Conservation (phyloP, 441 rosid genomes). For the Theobroma grandiflorum region DNA sequence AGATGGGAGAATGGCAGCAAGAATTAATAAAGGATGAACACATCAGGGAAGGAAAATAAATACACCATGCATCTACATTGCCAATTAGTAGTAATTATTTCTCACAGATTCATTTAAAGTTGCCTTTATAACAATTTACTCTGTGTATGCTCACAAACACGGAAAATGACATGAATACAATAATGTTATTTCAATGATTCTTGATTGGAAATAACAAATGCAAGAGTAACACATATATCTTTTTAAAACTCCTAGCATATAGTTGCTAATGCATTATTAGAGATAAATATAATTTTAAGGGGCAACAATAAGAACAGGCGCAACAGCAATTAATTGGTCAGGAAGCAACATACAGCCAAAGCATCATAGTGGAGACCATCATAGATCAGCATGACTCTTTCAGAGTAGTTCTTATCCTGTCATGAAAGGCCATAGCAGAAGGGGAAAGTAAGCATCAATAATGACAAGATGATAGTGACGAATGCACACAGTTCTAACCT, state of each 20-base stretch:
- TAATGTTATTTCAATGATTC: not conserved
- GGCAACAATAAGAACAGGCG: not conserved
- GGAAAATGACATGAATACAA: not conserved
- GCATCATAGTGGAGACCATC: constrained; percentile 98
- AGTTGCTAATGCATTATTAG: not conserved
- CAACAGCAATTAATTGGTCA: constrained; percentile 24
- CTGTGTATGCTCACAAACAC: not conserved
- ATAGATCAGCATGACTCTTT: constrained; percentile 88
- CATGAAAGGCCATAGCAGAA: constrained; percentile 17
- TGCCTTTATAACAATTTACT: not conserved
- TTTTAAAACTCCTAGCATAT: not conserved
- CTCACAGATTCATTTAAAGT: not conserved
- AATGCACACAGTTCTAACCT: constrained; percentile 54
- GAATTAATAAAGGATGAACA: not conserved
- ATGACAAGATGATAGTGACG: constrained; percentile 6
- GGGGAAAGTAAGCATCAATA: not conserved
- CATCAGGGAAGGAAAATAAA: not conserved
- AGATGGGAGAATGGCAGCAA: not conserved
- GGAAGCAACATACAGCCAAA: constrained; percentile 65
- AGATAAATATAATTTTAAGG: not conserved
- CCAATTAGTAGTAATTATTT: not conserved
- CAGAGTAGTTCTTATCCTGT: constrained; percentile 70
- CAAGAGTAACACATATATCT: not conserved
- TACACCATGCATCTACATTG: not conserved
- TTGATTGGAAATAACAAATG: not conserved